Percentiles rank a stretch among this genome's conserved stretches.
Evolutionary conservation across 1,284 basidiomycete species (phyloP).

Genomic region (Trametes pubescens): DNA sequence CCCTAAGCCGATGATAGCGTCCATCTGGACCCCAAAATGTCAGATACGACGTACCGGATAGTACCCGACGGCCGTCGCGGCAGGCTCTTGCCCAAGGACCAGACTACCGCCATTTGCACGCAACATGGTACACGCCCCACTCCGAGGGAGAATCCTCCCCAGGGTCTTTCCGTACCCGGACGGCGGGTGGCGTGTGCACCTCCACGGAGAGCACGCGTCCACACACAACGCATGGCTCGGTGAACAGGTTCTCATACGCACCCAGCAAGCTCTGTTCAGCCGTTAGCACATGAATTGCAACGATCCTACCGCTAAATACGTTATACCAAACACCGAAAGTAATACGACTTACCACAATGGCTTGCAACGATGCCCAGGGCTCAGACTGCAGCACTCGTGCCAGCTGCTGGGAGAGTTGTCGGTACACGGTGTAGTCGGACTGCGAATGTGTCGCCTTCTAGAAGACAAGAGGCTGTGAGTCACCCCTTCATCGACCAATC

Average conservation of each 20-base stretch:
- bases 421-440: constrained; percentile 70
- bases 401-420: constrained; percentile 69
- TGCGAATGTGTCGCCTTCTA: constrained; percentile 74
- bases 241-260: constrained; percentile 67
- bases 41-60: constrained; percentile 19
- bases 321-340: not conserved
- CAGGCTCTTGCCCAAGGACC: constrained; percentile 18
- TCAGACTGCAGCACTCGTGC: constrained; percentile 63
- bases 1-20: constrained; percentile 20
- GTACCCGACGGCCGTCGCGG: constrained; percentile 17
- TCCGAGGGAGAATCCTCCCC: constrained; percentile 33
- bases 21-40: constrained; percentile 19
- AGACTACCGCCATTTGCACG: constrained; percentile 50
- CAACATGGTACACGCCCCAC: constrained; percentile 64
- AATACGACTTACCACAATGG: constrained; percentile 48
- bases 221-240: constrained; percentile 63
- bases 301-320: constrained; percentile 9
- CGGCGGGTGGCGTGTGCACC: constrained; percentile 74
- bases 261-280: constrained; percentile 54
- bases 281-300: constrained; percentile 11
- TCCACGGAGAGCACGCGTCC: constrained; percentile 70
- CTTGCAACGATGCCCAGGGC: constrained; percentile 58
- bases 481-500: not conserved
- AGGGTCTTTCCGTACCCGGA: constrained; percentile 59
- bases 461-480: constrained; percentile 16